Base-by-base conservation (phyloP, 2,329 filamentous ascomycete species). In the Madurella mycetomatis region DNA sequence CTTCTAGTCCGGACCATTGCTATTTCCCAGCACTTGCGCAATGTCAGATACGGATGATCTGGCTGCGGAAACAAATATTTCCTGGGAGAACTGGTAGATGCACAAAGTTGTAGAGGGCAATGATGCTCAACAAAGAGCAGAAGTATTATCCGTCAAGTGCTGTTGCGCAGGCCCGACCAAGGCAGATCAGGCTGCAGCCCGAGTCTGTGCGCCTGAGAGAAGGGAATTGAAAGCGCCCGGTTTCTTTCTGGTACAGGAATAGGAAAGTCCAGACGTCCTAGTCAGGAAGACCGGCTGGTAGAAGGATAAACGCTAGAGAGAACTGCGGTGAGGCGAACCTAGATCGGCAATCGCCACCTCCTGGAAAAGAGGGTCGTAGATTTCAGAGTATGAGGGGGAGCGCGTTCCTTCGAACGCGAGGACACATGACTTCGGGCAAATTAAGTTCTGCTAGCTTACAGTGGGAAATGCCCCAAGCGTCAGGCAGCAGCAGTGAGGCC, bases 381-480 rank as follows among this genome's bases (percentile, higher is more conserved):
- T 19, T 25, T 34, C n/a, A 45, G 41, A 41, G 50, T 44, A 48
- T 25, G 51, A 46, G 49, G 41, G 54, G 34, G 34, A 32, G 45
- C 61, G 61, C 59, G 62, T 59, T 58, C 42, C 40, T 41, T 41
- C 11, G 30, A 25, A 64, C 62, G 60, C 62, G 62, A 60, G 53
- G 47, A 47, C 62, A 64, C 60, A 52, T 64, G 61, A 59, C 53
- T 37, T 56, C 48, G 51, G 49, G 37, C 37, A 19, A 54, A 55
- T 46, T 59, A 44, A 57, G n/a, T n/a, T 43, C 54, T 43, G 53
- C 50, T 53, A 9, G 44, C 49, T 54, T 40, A 37, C 37, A 42
- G 18, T 4, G 9, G 34, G 34, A 37, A 42, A 16, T 44, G 25
- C 41, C 41, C 50, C 49, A 61, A 11, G 34, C 13, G 34, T 37